Evolutionary conservation across 2,329 filamentous ascomycete genomes (phyloP), one percentile per base, ranked within the genome.

Genomic region (Fusarium subglutinans): DNA sequence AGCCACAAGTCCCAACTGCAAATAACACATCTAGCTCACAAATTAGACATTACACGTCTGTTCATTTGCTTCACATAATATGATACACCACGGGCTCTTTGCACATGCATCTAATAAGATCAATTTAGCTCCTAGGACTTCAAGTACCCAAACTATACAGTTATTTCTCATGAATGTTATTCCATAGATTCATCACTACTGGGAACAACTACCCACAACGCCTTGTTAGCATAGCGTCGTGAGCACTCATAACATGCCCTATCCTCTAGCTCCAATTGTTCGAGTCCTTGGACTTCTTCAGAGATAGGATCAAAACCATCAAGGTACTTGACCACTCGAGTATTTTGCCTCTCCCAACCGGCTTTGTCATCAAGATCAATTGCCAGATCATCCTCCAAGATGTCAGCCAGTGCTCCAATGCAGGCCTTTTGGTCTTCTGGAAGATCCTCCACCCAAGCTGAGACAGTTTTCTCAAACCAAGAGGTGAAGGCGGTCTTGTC

Each of bases 91-190:
- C 6, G 1, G 48, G 9, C 17, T 15, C 2, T n/a, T 26, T 24
- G 9, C 13, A 20, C 3, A 11, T 35, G 17, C 13, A 24, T 24
- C 0, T 14, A 15, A 26, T 11, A 35, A 11, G 48, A 15, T 53
- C 12, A 26, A 20, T 53, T 35, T 15, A 11, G 17, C 17, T 14
- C 14, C n/a, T 14, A 11, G 3, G 6, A 15, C 12, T 20, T 15
- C 2, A 20, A 20, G n/a, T 8, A 37, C 2, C 12, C 13, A 6
- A 6, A 3, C 9, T 5, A 3, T 24, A 20, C 13, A 5, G 17
- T 3, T 8, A 4, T 11, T 14, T 20, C 4, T 24, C 2, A 12
- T 20, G 9, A 8, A 15, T 8, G 6, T 20, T 24, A 2, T 15
- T 20, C n/a, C 8, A 24, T 51, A 3, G 12, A 35, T 20, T 2